Evolutionary conservation across 352 stramenopile species (phyloP).

Genomic region (Globisporangium nodosum): DNA sequence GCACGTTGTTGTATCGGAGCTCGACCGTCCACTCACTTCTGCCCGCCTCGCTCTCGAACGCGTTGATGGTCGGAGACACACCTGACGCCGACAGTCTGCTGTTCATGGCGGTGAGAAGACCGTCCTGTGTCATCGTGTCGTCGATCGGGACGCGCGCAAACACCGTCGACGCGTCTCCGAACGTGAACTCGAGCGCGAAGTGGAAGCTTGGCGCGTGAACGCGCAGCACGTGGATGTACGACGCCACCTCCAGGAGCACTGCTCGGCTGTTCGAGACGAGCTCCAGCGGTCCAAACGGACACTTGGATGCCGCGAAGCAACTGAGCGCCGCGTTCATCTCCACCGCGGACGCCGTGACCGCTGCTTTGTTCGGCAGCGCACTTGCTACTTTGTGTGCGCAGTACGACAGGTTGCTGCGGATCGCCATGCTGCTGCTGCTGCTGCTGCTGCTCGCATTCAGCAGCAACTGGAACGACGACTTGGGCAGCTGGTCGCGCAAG

Average conservation of each 20-base stretch:
- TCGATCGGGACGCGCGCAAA: neutral
- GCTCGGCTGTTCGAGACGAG: constrained; percentile 1
- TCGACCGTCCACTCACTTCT: constrained; percentile 12
- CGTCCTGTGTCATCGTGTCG: neutral
- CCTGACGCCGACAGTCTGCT: neutral
- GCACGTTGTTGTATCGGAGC: constrained; percentile 12
- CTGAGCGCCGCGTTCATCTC: constrained; percentile 6
- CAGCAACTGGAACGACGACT: neutral
- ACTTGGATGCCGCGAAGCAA: constrained; percentile 15
- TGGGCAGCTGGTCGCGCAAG: constrained; percentile 6
- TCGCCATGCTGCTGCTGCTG: neutral
- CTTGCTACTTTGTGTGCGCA: constrained; percentile 5
- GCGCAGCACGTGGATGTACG: constrained; percentile 14
- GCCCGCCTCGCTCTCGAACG: constrained; percentile 9
- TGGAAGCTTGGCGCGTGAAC: constrained; percentile 7
- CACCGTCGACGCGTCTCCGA: neutral
- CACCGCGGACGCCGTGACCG: neutral
- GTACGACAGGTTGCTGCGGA: constrained; percentile 5
- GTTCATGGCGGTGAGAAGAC: neutral
- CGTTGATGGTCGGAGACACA: neutral
- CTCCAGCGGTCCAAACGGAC: constrained; percentile 20
- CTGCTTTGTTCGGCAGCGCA: neutral
- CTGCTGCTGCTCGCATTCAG: neutral
- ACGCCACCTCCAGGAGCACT: constrained; percentile 12
- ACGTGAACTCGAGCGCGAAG: constrained; percentile 7